These are phyloP conservation scores for Tagetes erecta DNA, from an alignment of 129 eudicot species.

Conservation along the genomic window DNA sequence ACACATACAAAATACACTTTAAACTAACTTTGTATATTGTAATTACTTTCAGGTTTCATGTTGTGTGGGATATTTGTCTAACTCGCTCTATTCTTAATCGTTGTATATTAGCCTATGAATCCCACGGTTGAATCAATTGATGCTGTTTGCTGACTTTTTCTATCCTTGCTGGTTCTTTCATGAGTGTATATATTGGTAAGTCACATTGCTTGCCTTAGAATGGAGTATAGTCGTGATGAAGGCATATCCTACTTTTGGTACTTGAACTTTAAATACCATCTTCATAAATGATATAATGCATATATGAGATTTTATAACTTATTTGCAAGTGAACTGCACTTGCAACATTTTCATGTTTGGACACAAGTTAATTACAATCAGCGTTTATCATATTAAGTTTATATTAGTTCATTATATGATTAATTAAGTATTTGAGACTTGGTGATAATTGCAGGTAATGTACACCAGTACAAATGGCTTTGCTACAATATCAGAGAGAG, in stretches of 20 bases:
- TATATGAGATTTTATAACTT: not conserved
- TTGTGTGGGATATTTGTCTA: not conserved
- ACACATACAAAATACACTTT: too few species aligned
- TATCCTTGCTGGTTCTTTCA: slow-evolving; percentile 72
- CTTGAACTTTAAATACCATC: slow-evolving; percentile 14
- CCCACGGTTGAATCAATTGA: not conserved
- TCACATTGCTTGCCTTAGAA: slow-evolving; percentile 18
- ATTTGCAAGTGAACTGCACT: not conserved
- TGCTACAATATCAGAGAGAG: slow-evolving; percentile 93
- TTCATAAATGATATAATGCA: not conserved
- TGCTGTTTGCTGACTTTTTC: slow-evolving; percentile 16
- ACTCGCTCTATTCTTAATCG: not conserved
- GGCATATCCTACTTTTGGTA: not conserved
- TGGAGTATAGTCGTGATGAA: not conserved
- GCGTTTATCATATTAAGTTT: slow-evolving; percentile 8
- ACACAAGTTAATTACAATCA: not conserved
- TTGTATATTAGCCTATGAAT: slow-evolving; percentile 11
- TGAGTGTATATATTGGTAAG: slow-evolving; percentile 83
- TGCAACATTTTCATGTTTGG: not conserved
- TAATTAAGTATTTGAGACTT: not conserved
- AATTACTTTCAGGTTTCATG: not conserved
- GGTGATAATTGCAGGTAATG: slow-evolving; percentile 60
- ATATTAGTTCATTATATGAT: slow-evolving; percentile 23
- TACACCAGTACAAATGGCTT: slow-evolving; percentile 96
- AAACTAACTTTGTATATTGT: not conserved